Conservation (phyloP, 352 stramenopile genomes). For the Globisporangium splendens region DNA sequence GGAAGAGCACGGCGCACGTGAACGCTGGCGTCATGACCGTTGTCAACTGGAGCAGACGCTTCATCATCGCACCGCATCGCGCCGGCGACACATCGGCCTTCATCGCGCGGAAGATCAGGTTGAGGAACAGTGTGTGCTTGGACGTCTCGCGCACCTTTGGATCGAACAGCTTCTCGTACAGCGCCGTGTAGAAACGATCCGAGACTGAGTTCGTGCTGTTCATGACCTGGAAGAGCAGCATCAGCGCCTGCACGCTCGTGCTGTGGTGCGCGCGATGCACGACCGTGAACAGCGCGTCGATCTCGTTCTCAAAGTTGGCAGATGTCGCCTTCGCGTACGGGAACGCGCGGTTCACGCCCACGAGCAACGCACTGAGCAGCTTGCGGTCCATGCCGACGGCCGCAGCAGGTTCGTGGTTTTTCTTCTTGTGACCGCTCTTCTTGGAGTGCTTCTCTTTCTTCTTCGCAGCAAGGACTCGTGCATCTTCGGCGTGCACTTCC, state of each 20-base stretch:
- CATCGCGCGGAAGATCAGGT: slow-evolving; percentile 97
- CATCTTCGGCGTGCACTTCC: slow-evolving; percentile 67
- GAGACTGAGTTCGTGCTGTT: slow-evolving; percentile 84
- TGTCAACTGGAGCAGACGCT: slow-evolving; percentile 89
- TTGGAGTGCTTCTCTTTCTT: slow-evolving; percentile 38
- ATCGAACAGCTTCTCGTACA: slow-evolving; percentile 95
- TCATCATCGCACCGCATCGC: slow-evolving; percentile 91
- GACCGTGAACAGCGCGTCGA: slow-evolving; percentile 80
- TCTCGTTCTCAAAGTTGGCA: slow-evolving; percentile 69
- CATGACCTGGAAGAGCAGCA: slow-evolving; percentile 94
- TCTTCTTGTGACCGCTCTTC: slow-evolving; percentile 43
- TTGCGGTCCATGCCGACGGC: slow-evolving; percentile 85
- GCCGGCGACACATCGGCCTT: slow-evolving; percentile 90
- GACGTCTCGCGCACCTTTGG: slow-evolving; percentile 87
- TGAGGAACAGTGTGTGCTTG: slow-evolving; percentile 97
- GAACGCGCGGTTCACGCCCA: slow-evolving; percentile 98
- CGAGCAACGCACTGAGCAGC: slow-evolving; percentile 95
- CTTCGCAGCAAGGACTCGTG: slow-evolving; percentile 30
- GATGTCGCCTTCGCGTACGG: slow-evolving; percentile 87
- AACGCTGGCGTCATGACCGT: slow-evolving; percentile 85
- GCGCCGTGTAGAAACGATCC: slow-evolving; percentile 95
- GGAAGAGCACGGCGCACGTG: slow-evolving; percentile 91
- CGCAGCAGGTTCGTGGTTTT: slow-evolving; percentile 22
- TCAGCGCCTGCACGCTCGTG: slow-evolving; percentile 96
- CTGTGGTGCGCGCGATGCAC: slow-evolving; percentile 84